Evolutionary conservation across 768 basidiomycete genomes (phyloP).

Genomic region (Exsudoporus frostii): DNA sequence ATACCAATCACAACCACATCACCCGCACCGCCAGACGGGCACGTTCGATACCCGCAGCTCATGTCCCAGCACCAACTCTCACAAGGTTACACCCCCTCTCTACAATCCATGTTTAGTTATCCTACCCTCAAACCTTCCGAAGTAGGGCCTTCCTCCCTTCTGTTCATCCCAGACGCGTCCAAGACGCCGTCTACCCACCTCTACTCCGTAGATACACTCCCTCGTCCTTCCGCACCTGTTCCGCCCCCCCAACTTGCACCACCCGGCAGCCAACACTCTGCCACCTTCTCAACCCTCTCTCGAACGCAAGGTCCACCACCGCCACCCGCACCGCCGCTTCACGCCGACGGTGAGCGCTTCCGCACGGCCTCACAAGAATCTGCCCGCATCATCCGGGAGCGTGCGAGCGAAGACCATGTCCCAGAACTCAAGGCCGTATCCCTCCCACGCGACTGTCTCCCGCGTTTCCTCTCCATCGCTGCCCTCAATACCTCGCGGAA

Average conservation of each 20-base stretch:
- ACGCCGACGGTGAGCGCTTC: conserved; percentile 26
- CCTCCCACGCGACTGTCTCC: conserved; percentile 71
- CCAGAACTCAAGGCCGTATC: conserved; percentile 58
- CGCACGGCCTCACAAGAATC: conserved; percentile 35
- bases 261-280: conserved; percentile 14
- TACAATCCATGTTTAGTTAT: conserved; percentile 69
- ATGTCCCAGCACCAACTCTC: conserved; percentile 78
- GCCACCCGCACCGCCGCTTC: conserved; percentile 21
- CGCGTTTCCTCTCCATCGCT: conserved; percentile 74
- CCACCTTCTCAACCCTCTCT: conserved; percentile 27
- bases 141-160: conserved; percentile 39
- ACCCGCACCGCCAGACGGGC: conserved; percentile 46
- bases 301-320: conserved; percentile 24
- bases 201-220: conserved; percentile 35
- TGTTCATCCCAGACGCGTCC: conserved; percentile 40
- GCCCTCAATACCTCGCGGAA: conserved; percentile 74
- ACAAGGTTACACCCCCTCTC: conserved; percentile 76
- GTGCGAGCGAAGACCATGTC: conserved; percentile 29
- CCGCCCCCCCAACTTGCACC: conserved; percentile 9
- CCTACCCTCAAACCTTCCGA: conserved; percentile 32
- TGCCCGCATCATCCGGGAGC: conserved; percentile 33
- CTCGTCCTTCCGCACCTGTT: conserved; percentile 32
- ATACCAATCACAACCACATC: conserved; percentile 70
- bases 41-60: conserved; percentile 61
- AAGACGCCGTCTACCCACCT: conserved; percentile 22